Base-by-base conservation (phyloP, 306 rosid species). In the Senna tora region DNA sequence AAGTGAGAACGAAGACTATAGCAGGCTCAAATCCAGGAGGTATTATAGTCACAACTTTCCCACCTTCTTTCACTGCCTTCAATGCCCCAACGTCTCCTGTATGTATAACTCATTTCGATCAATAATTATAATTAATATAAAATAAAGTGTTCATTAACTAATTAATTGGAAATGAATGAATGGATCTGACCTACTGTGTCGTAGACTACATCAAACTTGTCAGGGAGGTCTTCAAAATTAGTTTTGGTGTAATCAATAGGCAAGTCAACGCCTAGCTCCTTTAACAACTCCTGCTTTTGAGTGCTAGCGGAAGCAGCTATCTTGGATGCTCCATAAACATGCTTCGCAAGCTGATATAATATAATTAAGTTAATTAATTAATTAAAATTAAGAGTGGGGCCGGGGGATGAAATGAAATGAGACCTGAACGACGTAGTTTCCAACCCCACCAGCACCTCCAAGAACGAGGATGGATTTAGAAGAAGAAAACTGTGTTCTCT, bases 231-330 rank as follows among this genome's bases (percentile, higher is more conserved):
- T 68, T 80, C 89, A 33, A 69, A 67, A 41, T 87, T 89, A 63
- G 81, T 74, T 73, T 82, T 92, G 34, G 87, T 87, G 63, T 92
- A 85, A 62, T 92, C 93, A 53, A 85, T 83, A 19, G 90, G 71
- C 15, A 82, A 78, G 72, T 89, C 93, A 63, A 78, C 87, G 46
- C 91, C 96, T 30, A 91, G 75, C 53, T 74, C 75, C 62, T 82
- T 91, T 57, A 91, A 64, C 11, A 87, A 38, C 3, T 85, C 91
- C 47, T 69, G 71, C 34, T 91, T 91, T 2, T 14, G 28, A 9
- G 88, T 80, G 72, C 96, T 89, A 17, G 93, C 63, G 2, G 96
- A 89, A 5, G 93, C 97, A 69, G 88, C 91, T 47, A 91, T 65
- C 74, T 46, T 85, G 0, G 92, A 85, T 32, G 91, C 93, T 0